Base-by-base conservation (phyloP, 2,329 filamentous ascomycete species). In the Monilinia polystroma region DNA sequence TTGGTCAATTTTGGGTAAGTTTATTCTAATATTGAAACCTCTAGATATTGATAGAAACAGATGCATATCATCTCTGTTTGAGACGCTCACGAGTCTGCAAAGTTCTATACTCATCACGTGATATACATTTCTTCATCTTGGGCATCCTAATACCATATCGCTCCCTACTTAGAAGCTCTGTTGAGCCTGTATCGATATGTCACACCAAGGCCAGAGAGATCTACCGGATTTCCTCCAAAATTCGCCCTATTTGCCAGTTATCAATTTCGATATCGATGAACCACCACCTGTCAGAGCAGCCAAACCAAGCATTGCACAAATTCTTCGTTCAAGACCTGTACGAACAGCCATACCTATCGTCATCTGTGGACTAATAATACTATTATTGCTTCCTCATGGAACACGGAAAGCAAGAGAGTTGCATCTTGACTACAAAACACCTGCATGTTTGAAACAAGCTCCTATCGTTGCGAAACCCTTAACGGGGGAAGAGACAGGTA, bases 261-360 rank as follows among this genome's bases (percentile, higher is more conserved):
- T 53, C 4, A 41, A 55, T 20, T 59, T 67, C 11, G 62, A 67
- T 23, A 47, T 58, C 6, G 41, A 60, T 38, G 64, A 64, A 41
- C 63, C 66, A 38, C 60, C 66, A 8, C 53, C 38, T 35, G 16
- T 43, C 7, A 54, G 35, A 29, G 63, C 64, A 8, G 66, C 66
- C 4, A 70, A 67, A 52, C 78, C 78, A 23, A 79, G 74, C 55
- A 54, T 79, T 29, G 71, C 70, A 12, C 76, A 79, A 71, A 75
- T 80, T 49, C 68, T 80, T 7, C 74, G 72, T 45, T 79, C 77
- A n/a, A 78, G 77, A 64, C 71, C 73, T 47, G 73, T 77, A 16
- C 77, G 77, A 26, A 76, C 75, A 49, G 67, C 70, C 8, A 70
- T 64, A 4, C 23, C 53, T 2, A 56, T 63, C 12, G 47, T 47